Evolutionary conservation across 2,329 filamentous ascomycete species (phyloP).

Genomic region (Fusarium nisikadoi): DNA sequence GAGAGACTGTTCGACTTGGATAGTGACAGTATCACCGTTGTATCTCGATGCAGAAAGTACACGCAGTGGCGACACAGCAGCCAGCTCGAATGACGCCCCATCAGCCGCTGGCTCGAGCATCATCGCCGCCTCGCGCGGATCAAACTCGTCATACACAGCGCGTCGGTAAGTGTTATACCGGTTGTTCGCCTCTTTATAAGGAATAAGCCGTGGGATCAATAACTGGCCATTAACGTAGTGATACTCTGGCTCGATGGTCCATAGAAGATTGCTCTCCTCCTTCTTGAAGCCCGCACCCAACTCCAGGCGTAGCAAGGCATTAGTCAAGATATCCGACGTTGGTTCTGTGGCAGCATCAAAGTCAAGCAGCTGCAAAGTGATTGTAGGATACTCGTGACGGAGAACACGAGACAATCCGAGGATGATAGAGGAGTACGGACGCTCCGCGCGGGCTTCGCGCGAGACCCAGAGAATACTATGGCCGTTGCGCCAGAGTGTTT

Average conservation of each 20-base stretch:
- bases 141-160: background rate
- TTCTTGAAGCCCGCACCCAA: background rate
- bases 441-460: background rate
- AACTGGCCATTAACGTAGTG: background rate
- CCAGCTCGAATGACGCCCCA: background rate
- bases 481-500: background rate
- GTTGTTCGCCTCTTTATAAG: background rate
- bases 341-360: background rate
- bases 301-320: background rate
- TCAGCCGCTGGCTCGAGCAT: background rate
- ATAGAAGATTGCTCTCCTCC: background rate
- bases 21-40: background rate
- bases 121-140: background rate
- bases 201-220: background rate
- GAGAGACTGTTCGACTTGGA: background rate
- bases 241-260: background rate
- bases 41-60: background rate
- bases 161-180: background rate
- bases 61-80: background rate
- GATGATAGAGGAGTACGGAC: background rate
- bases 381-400: background rate
- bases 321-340: background rate
- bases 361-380: background rate
- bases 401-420: background rate
- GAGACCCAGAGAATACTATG: slow-evolving; percentile 3